A percentile compares a stretch with the other conserved stretches of the same genome.
Evolutionary conservation across 306 rosid species (phyloP).

Genomic region (Quercus alba): DNA sequence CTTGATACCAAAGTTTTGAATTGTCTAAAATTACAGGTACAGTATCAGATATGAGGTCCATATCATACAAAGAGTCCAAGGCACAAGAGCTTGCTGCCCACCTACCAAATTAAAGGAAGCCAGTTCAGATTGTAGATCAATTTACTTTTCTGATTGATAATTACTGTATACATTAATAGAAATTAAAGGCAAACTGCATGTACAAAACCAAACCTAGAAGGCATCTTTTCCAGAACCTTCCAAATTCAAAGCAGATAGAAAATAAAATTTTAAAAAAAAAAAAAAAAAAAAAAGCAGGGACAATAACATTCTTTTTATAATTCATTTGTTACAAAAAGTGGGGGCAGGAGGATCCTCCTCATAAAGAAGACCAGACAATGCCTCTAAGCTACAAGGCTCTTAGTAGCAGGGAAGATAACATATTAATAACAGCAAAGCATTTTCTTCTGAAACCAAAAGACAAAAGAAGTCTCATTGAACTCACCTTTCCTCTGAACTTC

Average conservation of each 20-base stretch:
- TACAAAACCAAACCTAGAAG: neutral
- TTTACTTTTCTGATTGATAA: neutral
- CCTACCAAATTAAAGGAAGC: constrained; percentile 40
- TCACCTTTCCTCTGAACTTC: constrained; percentile 72
- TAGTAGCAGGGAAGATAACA: neutral
- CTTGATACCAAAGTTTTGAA: constrained; percentile 81
- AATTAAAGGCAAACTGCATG: neutral
- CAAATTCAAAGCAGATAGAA: constrained; percentile 3
- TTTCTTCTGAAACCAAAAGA: neutral
- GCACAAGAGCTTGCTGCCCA: constrained; percentile 81
- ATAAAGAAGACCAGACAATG: too few species aligned
- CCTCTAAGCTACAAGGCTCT: too few species aligned
- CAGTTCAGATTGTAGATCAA: constrained; percentile 20
- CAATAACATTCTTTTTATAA: too few species aligned
- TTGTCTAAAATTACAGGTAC: constrained; percentile 84
- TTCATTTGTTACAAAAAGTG: too few species aligned
- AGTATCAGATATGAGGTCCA: constrained; percentile 62
- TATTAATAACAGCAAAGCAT: neutral
- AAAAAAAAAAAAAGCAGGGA: too few species aligned
- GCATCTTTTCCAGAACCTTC: neutral
- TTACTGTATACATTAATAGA: neutral
- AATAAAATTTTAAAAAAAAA: too few species aligned
- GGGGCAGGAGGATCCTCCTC: too few species aligned
- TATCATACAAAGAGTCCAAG: constrained; percentile 85
- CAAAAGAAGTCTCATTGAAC: constrained; percentile 15